These are phyloP conservation scores for Stephanodiscus minutulus DNA, from an alignment of 108 stramenopile genomes.

Conservation along the genomic window DNA sequence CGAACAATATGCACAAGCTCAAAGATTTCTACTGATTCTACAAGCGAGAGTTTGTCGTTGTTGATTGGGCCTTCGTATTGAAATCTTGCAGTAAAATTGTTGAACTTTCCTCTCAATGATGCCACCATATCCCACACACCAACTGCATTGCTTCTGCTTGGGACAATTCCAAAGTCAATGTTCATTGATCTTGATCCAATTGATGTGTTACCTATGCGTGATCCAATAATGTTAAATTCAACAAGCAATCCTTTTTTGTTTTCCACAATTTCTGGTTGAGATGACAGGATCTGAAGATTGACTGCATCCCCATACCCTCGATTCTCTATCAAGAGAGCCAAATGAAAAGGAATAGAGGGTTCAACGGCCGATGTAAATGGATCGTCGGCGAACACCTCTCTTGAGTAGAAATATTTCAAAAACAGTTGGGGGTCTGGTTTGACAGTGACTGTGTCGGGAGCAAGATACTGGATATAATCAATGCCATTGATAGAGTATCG, in stretches of 20 bases:
- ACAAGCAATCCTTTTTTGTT: constrained; percentile 38
- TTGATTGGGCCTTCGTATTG: constrained; percentile 41
- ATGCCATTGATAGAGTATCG: constrained; percentile 36
- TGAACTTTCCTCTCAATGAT: constrained; percentile 33
- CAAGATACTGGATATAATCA: constrained; percentile 24
- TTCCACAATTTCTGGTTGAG: constrained; percentile 42
- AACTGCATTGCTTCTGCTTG: constrained; percentile 26
- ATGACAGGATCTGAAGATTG: constrained; percentile 25
- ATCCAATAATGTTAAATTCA: constrained; percentile 37
- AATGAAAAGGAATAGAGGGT: constrained; percentile 25
- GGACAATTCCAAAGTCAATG: constrained; percentile 31
- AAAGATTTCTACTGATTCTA: constrained; percentile 40
- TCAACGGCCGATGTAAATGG: constrained; percentile 30
- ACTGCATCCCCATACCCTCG: constrained; percentile 32
- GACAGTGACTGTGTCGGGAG: constrained; percentile 32
- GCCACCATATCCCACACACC: constrained; percentile 41
- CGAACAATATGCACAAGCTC: constrained; percentile 33
- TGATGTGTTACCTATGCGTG: constrained; percentile 1
- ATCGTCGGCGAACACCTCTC: constrained; percentile 39
- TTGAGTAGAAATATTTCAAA: constrained; percentile 38
- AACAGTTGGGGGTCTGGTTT: constrained; percentile 39
- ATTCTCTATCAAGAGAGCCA: constrained; percentile 41
- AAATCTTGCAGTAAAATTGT: constrained; percentile 35
- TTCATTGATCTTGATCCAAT: constrained; percentile 26
- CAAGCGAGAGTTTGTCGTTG: constrained; percentile 29